A percentile compares a stretch with the other conserved stretches of the same genome.
Evolutionary conservation across 2,329 filamentous ascomycete genomes (phyloP).

Genomic region (Ciborinia camelliae): DNA sequence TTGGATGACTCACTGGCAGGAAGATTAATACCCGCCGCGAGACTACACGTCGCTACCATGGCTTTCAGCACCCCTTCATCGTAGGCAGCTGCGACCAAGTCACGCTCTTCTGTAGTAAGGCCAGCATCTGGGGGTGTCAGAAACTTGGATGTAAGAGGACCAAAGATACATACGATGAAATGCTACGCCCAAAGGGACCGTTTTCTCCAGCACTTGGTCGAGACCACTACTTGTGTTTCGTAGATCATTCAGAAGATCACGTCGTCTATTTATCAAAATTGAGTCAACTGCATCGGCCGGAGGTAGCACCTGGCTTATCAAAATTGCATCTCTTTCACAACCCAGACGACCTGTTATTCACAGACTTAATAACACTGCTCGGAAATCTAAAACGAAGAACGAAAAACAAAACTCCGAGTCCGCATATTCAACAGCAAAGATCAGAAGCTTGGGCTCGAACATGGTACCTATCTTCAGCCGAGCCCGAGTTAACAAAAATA

Average conservation of each 20-base stretch:
- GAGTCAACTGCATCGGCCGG: constrained; percentile 42
- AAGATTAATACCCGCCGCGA: constrained; percentile 81
- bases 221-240: constrained; percentile 63
- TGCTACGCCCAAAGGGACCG: constrained; percentile 63
- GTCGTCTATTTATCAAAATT: constrained; percentile 53
- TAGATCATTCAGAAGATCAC: constrained; percentile 63
- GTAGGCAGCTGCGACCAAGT: constrained; percentile 67
- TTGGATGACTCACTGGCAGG: constrained; percentile 49
- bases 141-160: not conserved
- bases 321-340: constrained; percentile 64
- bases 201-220: constrained; percentile 62
- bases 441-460: not conserved
- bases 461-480: not conserved
- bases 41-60: constrained; percentile 72
- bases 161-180: constrained; percentile 61
- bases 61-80: constrained; percentile 65
- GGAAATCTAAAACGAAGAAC: not conserved
- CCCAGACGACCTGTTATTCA: constrained; percentile 45
- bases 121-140: constrained; percentile 48
- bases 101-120: constrained; percentile 71
- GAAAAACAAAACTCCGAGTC: not conserved
- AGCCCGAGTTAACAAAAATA: not conserved
- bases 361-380: not conserved
- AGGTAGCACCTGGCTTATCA: constrained; percentile 66
- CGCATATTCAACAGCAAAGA: not conserved